Conservation (phyloP, 768 basidiomycete species). For the Lentinula sp. region DNA sequence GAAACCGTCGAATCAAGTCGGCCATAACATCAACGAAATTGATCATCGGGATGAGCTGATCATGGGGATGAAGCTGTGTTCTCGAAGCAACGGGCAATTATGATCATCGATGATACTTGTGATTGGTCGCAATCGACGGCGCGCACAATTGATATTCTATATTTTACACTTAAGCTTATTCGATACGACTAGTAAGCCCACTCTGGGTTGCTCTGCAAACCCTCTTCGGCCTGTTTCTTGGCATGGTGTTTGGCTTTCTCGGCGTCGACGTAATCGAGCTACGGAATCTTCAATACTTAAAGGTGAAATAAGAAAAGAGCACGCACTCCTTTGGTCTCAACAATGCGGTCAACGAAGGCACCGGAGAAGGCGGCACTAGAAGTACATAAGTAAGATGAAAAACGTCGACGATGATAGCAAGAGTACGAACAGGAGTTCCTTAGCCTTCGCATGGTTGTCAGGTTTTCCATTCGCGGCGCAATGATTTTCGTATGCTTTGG, state of each 20-base stretch:
- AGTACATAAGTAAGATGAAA: not conserved
- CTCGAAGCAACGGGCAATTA: too few relatives aligned
- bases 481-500: slow-evolving; percentile 46
- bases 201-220: not conserved
- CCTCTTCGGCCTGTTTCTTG: not conserved
- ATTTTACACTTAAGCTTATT: not conserved
- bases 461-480: slow-evolving; percentile 33
- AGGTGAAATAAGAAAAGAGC: too few relatives aligned
- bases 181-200: not conserved
- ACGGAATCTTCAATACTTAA: too few relatives aligned
- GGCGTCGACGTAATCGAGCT: not conserved
- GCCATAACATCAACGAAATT: too few relatives aligned
- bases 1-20: too few relatives aligned
- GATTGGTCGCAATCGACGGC: too few relatives aligned
- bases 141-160: not conserved
- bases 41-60: too few relatives aligned
- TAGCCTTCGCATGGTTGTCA: slow-evolving; percentile 35
- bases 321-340: slow-evolving; percentile 48
- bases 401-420: not conserved
- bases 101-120: too few relatives aligned
- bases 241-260: not conserved
- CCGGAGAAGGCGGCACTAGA: slow-evolving; percentile 33
- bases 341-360: slow-evolving; percentile 19
- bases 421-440: slow-evolving; percentile 28
- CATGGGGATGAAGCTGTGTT: too few relatives aligned